Evolutionary conservation across 2,329 filamentous ascomycete genomes (phyloP).

Genomic region (Xylaria sp.): DNA sequence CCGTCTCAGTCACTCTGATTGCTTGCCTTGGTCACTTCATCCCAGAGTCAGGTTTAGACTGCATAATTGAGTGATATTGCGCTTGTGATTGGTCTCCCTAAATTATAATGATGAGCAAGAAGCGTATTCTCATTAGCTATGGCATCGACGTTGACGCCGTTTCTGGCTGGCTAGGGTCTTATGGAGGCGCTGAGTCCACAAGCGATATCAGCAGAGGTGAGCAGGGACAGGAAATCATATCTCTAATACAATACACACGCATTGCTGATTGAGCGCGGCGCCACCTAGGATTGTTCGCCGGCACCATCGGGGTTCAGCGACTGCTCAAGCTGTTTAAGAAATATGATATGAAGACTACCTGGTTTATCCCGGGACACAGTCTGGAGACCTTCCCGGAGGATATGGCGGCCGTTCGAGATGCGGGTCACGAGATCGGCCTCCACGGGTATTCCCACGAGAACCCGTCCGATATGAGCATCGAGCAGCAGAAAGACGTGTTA

Average conservation of each 20-base stretch:
- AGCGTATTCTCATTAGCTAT: conserved; percentile 56
- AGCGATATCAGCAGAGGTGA: conserved; percentile 76
- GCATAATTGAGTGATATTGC: neutral
- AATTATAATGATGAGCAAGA: conserved; percentile 19
- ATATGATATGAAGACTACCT: conserved; percentile 64
- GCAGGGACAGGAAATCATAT: neutral
- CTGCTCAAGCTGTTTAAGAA: conserved; percentile 68
- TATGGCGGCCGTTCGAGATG: conserved; percentile 68
- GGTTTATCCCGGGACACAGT: conserved; percentile 60
- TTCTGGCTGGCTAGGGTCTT: conserved; percentile 78
- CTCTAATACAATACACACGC: neutral
- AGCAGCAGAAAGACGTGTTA: conserved; percentile 79
- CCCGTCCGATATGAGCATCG: conserved; percentile 74
- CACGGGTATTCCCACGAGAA: conserved; percentile 83
- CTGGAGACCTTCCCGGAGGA: conserved; percentile 75
- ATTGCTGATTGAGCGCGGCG: neutral
- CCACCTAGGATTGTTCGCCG: conserved; percentile 66
- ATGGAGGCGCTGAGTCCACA: conserved; percentile 76
- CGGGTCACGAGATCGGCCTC: conserved; percentile 69
- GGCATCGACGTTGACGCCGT: conserved; percentile 82
- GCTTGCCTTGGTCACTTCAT: neutral
- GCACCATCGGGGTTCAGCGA: conserved; percentile 71
- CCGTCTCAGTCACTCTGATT: neutral
- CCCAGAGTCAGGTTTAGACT: neutral
- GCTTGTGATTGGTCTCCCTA: neutral